Conservation (phyloP, 768 basidiomycete species). For the Galerina sulciceps region DNA sequence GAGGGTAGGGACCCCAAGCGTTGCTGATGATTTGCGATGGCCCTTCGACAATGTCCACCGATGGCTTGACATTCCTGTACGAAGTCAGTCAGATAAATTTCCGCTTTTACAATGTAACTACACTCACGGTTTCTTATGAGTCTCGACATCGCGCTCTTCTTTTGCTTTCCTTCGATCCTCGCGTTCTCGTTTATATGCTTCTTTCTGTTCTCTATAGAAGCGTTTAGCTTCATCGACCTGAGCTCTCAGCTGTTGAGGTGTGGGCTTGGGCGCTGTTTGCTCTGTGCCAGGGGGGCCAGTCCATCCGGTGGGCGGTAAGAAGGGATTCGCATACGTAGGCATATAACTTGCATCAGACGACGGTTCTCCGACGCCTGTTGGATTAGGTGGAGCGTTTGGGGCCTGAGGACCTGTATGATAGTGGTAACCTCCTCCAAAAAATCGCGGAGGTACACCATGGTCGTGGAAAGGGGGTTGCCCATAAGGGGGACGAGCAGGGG, state of each 20-base stretch:
- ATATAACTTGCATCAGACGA: not conserved
- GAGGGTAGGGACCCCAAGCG: slow-evolving; percentile 62
- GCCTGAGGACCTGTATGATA: too few relatives aligned
- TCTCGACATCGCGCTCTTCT: slow-evolving; percentile 24
- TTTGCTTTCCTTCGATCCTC: slow-evolving; percentile 49
- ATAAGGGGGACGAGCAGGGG: not conserved
- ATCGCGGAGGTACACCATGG: not conserved
- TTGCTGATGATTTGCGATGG: slow-evolving; percentile 56
- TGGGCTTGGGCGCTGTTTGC: slow-evolving; percentile 18
- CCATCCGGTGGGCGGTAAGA: not conserved
- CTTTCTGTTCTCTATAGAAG: slow-evolving; percentile 71
- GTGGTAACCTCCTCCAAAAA: too few relatives aligned
- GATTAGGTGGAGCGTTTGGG: not conserved
- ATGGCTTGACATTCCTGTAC: not conserved
- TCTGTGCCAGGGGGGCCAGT: not conserved
- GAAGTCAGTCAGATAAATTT: too few relatives aligned
- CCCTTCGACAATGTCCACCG: not conserved
- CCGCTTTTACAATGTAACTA: too few relatives aligned
- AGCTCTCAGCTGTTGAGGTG: slow-evolving; percentile 42
- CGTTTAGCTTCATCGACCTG: slow-evolving; percentile 70
- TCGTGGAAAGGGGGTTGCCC: not conserved
- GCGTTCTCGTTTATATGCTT: slow-evolving; percentile 64
- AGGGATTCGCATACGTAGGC: not conserved
- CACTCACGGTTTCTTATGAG: too few relatives aligned
- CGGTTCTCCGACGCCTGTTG: not conserved